Base-by-base conservation (phyloP, 257 asterid genomes). In the Solanum sejunctum region DNA sequence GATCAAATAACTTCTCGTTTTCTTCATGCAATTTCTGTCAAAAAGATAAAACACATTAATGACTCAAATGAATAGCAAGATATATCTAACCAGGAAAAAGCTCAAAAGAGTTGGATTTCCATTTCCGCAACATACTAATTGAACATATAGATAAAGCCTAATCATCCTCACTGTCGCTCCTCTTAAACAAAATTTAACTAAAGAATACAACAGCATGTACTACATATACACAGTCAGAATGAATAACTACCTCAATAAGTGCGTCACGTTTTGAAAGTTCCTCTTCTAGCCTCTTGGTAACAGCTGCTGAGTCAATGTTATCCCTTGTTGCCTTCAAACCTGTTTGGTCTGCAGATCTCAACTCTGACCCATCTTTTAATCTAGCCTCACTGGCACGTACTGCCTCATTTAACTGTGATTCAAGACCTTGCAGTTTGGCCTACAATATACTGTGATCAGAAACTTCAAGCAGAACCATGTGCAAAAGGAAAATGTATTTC, bases 191-290 rank as follows among this genome's bases (percentile, higher is more conserved):
- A 51, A 52, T 26, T 23, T 26, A 78, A 52, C 64, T 26, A 26
- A 78, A 78, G 83, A 78, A 78, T 26, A 51, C 64, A 78, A 52
- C 12, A 32, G 49, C 43, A 55, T 15, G 45, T 52, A 77, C 26
- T 9, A 26, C 45, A 23, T 77, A 77, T 26, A 52, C 43, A 78
- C 28, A 69, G 64, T 69, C 51, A 51, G 67, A 56, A 32, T 69
- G 52, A 67, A 55, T 52, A 56, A 79, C 69, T 87, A 96, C 99
- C 99, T 96, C 99, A 88, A 96, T 96, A 88, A 96, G 98, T 84
- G 98, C 90, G 89, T 96, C 99, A 84, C 98, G 93, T 87, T 96
- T 96, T 90, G 91, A 87, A 91, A 96, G 97, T 91, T 96, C 99
- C 86, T 96, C 97, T 92, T 96, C 99, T 70, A 95, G 98, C 88